Evolutionary conservation across 495 filamentous ascomycete genomes (phyloP).

Genomic region (Articulospora tetracladia): DNA sequence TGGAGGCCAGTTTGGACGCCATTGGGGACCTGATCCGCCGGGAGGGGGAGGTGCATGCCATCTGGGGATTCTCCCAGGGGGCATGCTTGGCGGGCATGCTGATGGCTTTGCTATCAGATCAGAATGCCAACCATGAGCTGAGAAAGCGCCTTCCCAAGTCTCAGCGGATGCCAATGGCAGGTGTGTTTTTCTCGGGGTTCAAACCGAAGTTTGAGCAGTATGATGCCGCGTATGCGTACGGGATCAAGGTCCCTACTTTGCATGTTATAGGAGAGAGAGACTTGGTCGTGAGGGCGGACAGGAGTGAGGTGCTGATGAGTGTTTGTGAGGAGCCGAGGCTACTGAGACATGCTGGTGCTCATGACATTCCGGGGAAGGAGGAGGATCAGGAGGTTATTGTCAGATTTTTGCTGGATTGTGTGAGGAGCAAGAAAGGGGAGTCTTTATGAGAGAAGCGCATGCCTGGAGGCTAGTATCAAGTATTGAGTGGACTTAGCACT

Average conservation of each 20-base stretch:
- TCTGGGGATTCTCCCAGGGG: conserved; percentile 16
- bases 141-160: not conserved
- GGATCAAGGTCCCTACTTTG: conserved; percentile 7
- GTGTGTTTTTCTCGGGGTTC: conserved; percentile 14
- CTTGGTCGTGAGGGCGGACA: conserved; percentile 1
- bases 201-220: conserved; percentile 9
- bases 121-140: conserved; percentile 1
- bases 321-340: not conserved
- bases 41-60: conserved; percentile 6
- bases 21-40: conserved; percentile 5
- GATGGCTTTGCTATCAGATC: conserved; percentile 1
- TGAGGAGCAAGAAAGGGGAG: not conserved
- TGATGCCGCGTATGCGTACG: conserved; percentile 1
- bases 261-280: conserved; percentile 14
- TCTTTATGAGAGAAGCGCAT: too few relatives aligned
- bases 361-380: conserved; percentile 8
- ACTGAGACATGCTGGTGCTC: conserved; percentile 10
- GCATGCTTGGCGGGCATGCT: conserved; percentile 12
- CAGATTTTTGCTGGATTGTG: conserved; percentile 5
- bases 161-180: not conserved
- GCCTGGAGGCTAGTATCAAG: too few relatives aligned
- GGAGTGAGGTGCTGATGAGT: conserved; percentile 1
- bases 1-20: conserved; percentile 6
- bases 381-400: conserved; percentile 5
- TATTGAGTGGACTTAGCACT: too few relatives aligned